Percentiles rank a stretch among this genome's conserved stretches.
Evolutionary conservation across 805 yeast genomes (phyloP).

Genomic region (Spathaspora arborariae): DNA sequence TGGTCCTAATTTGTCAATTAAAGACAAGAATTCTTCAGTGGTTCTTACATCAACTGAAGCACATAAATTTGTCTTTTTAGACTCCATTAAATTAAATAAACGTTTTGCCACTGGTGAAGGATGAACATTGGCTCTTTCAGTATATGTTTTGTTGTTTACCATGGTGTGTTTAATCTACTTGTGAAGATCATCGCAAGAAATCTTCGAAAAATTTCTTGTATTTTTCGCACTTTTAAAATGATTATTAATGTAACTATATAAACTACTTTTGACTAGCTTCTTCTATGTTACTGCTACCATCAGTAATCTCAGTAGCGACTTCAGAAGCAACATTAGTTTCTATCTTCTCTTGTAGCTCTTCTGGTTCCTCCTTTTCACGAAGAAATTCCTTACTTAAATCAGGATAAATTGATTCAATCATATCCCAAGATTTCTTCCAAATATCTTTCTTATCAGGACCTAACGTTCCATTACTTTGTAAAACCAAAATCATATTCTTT

Average conservation of each 20-base stretch:
- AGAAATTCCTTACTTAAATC: constrained; percentile 17
- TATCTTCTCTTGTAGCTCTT: background rate
- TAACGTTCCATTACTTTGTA: constrained; percentile 25
- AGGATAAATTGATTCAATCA: constrained; percentile 27
- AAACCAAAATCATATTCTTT: constrained; percentile 40
- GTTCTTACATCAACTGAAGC: constrained; percentile 90
- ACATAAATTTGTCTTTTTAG: constrained; percentile 83
- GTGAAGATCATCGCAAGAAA: background rate
- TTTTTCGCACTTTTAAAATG: background rate
- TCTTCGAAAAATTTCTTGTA: background rate
- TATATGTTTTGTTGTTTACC: constrained; percentile 42
- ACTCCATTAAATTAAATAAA: constrained; percentile 68
- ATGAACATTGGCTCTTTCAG: constrained; percentile 67
- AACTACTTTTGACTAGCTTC: background rate
- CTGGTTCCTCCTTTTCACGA: background rate
- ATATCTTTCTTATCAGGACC: constrained; percentile 17
- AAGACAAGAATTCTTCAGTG: constrained; percentile 66
- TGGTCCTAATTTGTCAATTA: constrained; percentile 85
- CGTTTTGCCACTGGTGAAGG: constrained; percentile 76
- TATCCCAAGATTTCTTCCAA: constrained; percentile 32
- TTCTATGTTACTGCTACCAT: background rate
- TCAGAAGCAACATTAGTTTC: background rate
- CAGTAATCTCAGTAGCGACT: background rate
- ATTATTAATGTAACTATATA: background rate
- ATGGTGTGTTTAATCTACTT: constrained; percentile 7